Base-by-base conservation (phyloP, 352 stramenopile species). In the Globisporangium ultimum region DNA sequence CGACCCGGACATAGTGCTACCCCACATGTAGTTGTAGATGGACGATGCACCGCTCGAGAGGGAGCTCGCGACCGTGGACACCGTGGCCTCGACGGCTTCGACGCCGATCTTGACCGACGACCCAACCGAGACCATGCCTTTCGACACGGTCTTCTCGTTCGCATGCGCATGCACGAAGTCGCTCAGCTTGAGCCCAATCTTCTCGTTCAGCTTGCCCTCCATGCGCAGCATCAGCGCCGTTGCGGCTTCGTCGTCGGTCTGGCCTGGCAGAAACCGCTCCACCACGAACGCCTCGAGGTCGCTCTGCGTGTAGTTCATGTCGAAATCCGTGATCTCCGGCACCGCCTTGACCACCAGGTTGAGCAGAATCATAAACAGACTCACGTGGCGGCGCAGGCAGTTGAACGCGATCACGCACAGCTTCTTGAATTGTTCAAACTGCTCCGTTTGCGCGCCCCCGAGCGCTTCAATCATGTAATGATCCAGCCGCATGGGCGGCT, bases 401-500 rank as follows among this genome's bases (percentile, higher is more conserved):
- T 95, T 95, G 66, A 93, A 95, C 14, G 85, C 85, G 43, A 92
- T 86, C 52, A 93, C 82, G 48, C 83, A 93, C n/a, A 92, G 71
- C 62, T 88, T 76, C 57, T 93, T 95, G 62, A 95, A 95, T 57
- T 91, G 81, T 58, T 93, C 83, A 40, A 89, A 91, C 66, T 93
- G 83, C 38, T 65, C 67, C 4, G 84, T 91, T 52, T 91, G 80
- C 28, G 81, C 76, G n/a, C 85, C 85, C 15, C 85, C 85, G 2
- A 95, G 76, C 3, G 83, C 85, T 52, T 93, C 83, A 47, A 95
- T 91, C 84, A 95, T 93, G 66, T 89, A 91, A 48, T 97, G 90
- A 41, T 98, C 98, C 1, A 99, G 82, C 3, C 97, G 90, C 78
- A 99, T 99, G 4, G 95, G 94, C 48, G 97, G 96, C 59, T 98